Conservation (phyloP, 2,329 filamentous ascomycete species). For the Thyridium curvatum region DNA sequence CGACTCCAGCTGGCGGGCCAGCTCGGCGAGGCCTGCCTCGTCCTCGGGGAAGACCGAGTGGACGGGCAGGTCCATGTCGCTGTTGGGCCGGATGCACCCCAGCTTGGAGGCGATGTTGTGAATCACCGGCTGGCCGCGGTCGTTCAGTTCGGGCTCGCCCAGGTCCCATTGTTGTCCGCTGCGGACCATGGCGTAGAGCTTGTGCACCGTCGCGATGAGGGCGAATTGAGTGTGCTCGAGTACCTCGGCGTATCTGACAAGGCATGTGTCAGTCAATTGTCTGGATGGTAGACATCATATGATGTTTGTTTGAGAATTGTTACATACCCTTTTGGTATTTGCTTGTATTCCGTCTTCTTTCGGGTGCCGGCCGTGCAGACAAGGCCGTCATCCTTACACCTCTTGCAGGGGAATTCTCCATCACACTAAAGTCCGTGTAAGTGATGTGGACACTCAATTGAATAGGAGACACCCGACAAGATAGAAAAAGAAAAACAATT, state of each 20-base stretch:
- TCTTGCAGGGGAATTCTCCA: constrained; percentile 59
- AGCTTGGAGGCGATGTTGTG: constrained; percentile 60
- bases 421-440: constrained; percentile 42
- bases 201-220: constrained; percentile 58
- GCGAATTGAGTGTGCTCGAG: constrained; percentile 60
- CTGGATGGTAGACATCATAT: too few species aligned
- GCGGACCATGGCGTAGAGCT: constrained; percentile 59
- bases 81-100: constrained; percentile 57
- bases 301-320: too few species aligned
- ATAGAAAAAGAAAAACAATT: constrained; percentile 1
- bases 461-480: neutral
- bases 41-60: constrained; percentile 57
- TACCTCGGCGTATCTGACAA: constrained; percentile 53
- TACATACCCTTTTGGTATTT: constrained; percentile 53
- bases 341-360: constrained; percentile 65
- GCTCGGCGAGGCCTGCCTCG: constrained; percentile 48
- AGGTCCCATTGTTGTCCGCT: constrained; percentile 53
- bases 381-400: constrained; percentile 59
- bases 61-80: constrained; percentile 51
- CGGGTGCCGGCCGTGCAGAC: constrained; percentile 57
- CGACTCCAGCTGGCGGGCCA: constrained; percentile 47
- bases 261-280: neutral
- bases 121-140: constrained; percentile 55
- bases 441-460: constrained; percentile 6
- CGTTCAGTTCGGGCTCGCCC: constrained; percentile 58